Conservation (phyloP, 1,139 yeast genomes). For the Kurtzmaniella quercitrusa region DNA sequence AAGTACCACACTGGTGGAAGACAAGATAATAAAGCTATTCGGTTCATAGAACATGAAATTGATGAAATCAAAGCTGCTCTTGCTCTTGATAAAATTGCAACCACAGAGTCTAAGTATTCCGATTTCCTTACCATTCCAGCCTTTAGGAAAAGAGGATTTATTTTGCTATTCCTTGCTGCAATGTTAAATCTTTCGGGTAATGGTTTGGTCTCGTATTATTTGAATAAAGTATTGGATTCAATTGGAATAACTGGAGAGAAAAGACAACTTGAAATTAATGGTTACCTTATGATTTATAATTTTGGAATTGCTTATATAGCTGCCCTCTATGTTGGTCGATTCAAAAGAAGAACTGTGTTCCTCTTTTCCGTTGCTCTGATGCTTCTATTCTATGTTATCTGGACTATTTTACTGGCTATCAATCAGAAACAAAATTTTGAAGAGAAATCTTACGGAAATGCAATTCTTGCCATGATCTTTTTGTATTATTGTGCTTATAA, state of each 20-base stretch:
- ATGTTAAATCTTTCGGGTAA: conserved; percentile 50
- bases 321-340: conserved; percentile 24
- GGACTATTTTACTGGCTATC: conserved; percentile 36
- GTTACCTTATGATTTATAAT: conserved; percentile 39
- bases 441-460: conserved; percentile 32
- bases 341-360: conserved; percentile 46
- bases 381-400: conserved; percentile 34
- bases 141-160: conserved; percentile 43
- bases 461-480: conserved; percentile 45
- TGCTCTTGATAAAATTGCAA: conserved; percentile 25
- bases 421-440: conserved; percentile 33
- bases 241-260: conserved; percentile 44
- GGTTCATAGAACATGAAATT: conserved; percentile 41
- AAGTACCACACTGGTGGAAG: conserved; percentile 38
- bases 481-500: conserved; percentile 35
- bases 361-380: conserved; percentile 29
- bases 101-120: conserved; percentile 21
- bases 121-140: conserved; percentile 32
- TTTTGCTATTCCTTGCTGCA: conserved; percentile 27
- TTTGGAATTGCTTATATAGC: conserved; percentile 29
- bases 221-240: conserved; percentile 42
- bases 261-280: conserved; percentile 46
- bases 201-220: conserved; percentile 49
- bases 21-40: conserved; percentile 23
- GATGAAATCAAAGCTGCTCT: conserved; percentile 41